These are phyloP conservation scores for Calonectria pauciramosa DNA, from an alignment of 2,329 filamentous ascomycete genomes.

Conservation along the genomic window DNA sequence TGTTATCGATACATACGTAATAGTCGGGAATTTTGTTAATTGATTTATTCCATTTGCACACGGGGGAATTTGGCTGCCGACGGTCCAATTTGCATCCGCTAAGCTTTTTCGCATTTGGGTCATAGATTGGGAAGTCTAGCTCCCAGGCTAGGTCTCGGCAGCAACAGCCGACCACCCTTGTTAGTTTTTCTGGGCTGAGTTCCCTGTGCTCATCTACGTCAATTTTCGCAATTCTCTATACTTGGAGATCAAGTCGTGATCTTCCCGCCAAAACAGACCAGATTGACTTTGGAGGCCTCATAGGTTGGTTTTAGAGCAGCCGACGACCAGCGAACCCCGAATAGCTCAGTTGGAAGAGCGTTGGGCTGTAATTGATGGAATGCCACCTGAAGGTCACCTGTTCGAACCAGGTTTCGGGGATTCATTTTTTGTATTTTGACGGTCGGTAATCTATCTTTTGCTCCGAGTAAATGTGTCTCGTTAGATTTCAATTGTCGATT, in stretches of 20 bases:
- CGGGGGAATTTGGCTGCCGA: not conserved
- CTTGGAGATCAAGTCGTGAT: no score
- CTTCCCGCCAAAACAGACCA: no score
- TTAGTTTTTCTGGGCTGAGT: not conserved
- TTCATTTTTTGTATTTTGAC: not conserved
- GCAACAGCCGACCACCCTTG: no score
- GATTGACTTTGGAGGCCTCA: no score
- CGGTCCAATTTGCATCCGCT: not conserved
- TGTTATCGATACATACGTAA: not conserved
- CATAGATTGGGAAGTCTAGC: not conserved
- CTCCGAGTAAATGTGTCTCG: not conserved
- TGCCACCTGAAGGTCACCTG: conserved; percentile 14
- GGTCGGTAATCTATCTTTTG: not conserved
- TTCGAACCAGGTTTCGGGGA: conserved; percentile 16
- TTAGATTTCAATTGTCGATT: not conserved
- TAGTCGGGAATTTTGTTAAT: not conserved
- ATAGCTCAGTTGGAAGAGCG: conserved; percentile 14
- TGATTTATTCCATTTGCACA: not conserved
- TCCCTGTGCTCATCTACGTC: not conserved
- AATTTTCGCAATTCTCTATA: not conserved
- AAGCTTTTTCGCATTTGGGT: not conserved
- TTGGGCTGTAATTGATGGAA: conserved; percentile 13
- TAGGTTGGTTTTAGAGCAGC: rapidly evolving
- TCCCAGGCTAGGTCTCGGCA: no score
- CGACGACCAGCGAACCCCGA: not conserved